Percentiles rank a stretch among this genome's conserved stretches.
These are phyloP conservation scores for Amesomyces nigricolor DNA, from an alignment of 2,329 filamentous ascomycete genomes.

Conservation along the genomic window DNA sequence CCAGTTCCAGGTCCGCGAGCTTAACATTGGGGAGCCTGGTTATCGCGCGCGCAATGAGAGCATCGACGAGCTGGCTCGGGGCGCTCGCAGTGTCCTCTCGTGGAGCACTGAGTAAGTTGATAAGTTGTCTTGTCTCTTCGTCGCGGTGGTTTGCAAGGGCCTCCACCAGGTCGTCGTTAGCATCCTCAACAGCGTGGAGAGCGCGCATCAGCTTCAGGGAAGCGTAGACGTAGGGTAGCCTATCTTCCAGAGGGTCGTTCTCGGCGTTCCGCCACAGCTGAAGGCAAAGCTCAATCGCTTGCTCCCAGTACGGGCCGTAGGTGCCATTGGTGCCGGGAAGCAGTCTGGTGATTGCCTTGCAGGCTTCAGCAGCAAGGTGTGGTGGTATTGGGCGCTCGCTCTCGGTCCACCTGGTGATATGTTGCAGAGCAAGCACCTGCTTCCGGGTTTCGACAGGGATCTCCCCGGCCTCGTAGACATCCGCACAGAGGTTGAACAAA, in stretches of 20 bases:
- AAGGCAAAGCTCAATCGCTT: constrained; percentile 53
- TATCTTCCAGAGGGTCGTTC: constrained; percentile 39
- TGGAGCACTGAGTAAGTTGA: constrained; percentile 56
- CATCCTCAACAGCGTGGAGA: constrained; percentile 60
- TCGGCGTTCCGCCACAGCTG: constrained; percentile 50
- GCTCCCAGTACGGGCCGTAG: constrained; percentile 84
- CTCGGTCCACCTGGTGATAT: constrained; percentile 67
- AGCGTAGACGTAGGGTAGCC: constrained; percentile 60
- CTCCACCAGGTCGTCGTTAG: constrained; percentile 83
- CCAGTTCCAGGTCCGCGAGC: constrained; percentile 57
- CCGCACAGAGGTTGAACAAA: constrained; percentile 48
- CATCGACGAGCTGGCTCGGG: constrained; percentile 69
- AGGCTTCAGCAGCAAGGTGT: constrained; percentile 45
- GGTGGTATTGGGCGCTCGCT: constrained; percentile 40
- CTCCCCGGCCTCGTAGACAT: constrained; percentile 46
- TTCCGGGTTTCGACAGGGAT: constrained; percentile 60
- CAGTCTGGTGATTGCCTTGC: constrained; percentile 54
- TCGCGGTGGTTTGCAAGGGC: constrained; percentile 58
- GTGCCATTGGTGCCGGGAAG: constrained; percentile 72
- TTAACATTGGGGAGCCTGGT: constrained; percentile 56
- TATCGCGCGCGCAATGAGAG: constrained; percentile 64
- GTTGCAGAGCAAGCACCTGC: constrained; percentile 75
- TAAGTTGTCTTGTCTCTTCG: constrained; percentile 50
- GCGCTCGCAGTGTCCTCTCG: constrained; percentile 45
- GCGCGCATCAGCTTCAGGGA: constrained; percentile 65